Conservation (phyloP, 495 filamentous ascomycete genomes). For the Penicillium atrosanguineum region DNA sequence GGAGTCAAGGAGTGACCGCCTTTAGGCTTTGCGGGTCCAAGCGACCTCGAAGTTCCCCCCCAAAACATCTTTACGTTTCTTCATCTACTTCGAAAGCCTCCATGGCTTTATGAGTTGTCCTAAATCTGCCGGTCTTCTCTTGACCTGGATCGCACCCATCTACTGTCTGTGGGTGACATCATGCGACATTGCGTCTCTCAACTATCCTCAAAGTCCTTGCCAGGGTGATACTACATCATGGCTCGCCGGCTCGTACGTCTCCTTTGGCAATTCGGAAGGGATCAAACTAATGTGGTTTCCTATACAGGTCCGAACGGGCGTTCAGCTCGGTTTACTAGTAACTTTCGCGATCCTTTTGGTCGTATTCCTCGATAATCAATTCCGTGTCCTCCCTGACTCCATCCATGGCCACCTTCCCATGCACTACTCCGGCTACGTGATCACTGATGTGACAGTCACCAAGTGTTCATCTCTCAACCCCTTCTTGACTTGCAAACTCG, state of each 20-base stretch:
- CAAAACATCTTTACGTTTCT: slow-evolving; percentile 16
- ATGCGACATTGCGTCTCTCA: slow-evolving; percentile 26
- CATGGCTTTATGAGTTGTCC: slow-evolving; percentile 23
- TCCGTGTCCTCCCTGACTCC: slow-evolving; percentile 75
- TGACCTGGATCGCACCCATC: slow-evolving; percentile 7
- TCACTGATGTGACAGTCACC: slow-evolving; percentile 86
- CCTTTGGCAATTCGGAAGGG: slow-evolving; percentile 2
- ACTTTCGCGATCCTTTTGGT: slow-evolving; percentile 65
- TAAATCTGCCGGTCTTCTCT: slow-evolving; percentile 28
- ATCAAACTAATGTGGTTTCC: slow-evolving; percentile 8
- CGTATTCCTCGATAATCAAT: slow-evolving; percentile 76
- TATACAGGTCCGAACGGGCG: slow-evolving; percentile 69
- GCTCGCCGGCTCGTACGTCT: slow-evolving; percentile 46
- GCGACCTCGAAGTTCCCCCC: slow-evolving; percentile 9
- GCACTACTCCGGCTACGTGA: slow-evolving; percentile 74
- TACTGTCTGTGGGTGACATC: slow-evolving; percentile 12
- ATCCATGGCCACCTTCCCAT: slow-evolving; percentile 80
- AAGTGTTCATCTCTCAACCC: slow-evolving; percentile 73
- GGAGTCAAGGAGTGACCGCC: slow-evolving; percentile 19
- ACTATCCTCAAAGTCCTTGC: slow-evolving; percentile 30
- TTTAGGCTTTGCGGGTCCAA: slow-evolving; percentile 19
- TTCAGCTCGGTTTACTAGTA: slow-evolving; percentile 71
- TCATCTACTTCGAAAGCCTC: slow-evolving; percentile 7
- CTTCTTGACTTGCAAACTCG: slow-evolving; percentile 76
- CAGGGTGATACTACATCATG: slow-evolving; percentile 41